Conservation (phyloP, 1,284 basidiomycete genomes). For the Caloboletus firmus region DNA sequence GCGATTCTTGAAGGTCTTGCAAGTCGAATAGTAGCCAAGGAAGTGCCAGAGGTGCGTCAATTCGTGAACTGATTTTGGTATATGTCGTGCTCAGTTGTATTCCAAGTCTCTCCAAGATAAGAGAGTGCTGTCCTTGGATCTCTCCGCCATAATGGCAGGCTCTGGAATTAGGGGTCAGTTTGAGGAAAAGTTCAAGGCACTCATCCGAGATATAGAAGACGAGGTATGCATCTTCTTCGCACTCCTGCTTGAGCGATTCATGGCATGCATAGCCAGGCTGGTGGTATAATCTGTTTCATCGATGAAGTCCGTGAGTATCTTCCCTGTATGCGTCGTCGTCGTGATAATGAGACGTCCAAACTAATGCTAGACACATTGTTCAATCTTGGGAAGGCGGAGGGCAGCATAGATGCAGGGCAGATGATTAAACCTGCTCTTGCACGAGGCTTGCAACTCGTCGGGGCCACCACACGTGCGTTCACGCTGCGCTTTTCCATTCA, state of each 20-base stretch:
- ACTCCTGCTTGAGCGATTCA: neutral
- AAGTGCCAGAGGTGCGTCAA: slow-evolving; percentile 80
- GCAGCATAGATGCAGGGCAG: slow-evolving; percentile 88
- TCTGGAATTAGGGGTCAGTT: slow-evolving; percentile 89
- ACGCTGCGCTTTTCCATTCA: neutral
- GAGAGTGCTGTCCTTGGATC: slow-evolving; percentile 79
- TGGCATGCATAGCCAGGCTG: slow-evolving; percentile 40
- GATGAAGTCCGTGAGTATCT: slow-evolving; percentile 80
- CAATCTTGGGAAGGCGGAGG: slow-evolving; percentile 89
- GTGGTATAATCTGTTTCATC: slow-evolving; percentile 85
- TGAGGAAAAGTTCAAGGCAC: slow-evolving; percentile 88
- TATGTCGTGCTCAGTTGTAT: neutral
- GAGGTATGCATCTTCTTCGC: slow-evolving; percentile 46
- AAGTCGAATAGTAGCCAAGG: slow-evolving; percentile 83
- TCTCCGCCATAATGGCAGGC: slow-evolving; percentile 81
- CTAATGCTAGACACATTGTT: slow-evolving; percentile 63
- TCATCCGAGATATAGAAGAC: slow-evolving; percentile 86
- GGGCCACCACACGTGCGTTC: slow-evolving; percentile 78
- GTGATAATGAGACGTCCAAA: neutral
- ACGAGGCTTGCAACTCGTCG: slow-evolving; percentile 81
- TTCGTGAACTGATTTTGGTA: neutral
- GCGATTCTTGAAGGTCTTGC: slow-evolving; percentile 92
- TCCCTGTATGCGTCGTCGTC: slow-evolving; percentile 4
- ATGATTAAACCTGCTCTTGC: slow-evolving; percentile 90
- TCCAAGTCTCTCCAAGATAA: slow-evolving; percentile 77